A percentile compares a stretch with the other conserved stretches of the same genome.
These are phyloP conservation scores for Sherardia arvensis DNA, from an alignment of 257 asterid species.

Conservation along the genomic window DNA sequence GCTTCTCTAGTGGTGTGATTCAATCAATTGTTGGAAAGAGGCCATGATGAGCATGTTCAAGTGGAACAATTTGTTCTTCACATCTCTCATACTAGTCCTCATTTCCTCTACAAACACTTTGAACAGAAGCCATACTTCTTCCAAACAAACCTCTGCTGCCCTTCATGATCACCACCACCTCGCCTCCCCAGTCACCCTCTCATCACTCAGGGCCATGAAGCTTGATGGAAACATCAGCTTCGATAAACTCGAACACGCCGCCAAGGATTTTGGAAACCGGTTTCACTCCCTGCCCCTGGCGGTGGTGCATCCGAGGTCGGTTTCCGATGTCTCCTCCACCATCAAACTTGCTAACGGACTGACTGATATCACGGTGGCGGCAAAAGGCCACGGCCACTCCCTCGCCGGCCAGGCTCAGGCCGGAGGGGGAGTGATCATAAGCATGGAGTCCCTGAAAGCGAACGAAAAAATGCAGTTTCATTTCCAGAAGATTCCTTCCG, in stretches of 20 bases:
- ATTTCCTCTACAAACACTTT: slow-evolving; percentile 36
- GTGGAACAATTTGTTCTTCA: slow-evolving; percentile 29
- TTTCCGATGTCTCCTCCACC: slow-evolving; percentile 52
- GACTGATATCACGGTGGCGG: slow-evolving; percentile 64
- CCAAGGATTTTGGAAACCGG: slow-evolving; percentile 71
- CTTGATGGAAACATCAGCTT: slow-evolving; percentile 55
- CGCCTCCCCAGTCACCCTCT: slow-evolving; percentile 16
- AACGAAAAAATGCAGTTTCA: slow-evolving; percentile 36
- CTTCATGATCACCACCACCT: slow-evolving; percentile 24
- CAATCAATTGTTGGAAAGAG: background rate
- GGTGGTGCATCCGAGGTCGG: slow-evolving; percentile 62
- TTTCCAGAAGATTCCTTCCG: slow-evolving; percentile 34
- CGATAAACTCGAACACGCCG: slow-evolving; percentile 34
- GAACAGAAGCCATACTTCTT: slow-evolving; percentile 28
- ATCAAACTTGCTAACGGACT: slow-evolving; percentile 37
- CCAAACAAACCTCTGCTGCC: slow-evolving; percentile 24
- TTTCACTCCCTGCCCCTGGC: slow-evolving; percentile 51
- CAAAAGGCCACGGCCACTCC: slow-evolving; percentile 88
- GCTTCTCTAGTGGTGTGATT: background rate
- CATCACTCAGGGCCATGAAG: slow-evolving; percentile 29
- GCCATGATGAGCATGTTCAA: slow-evolving; percentile 9
- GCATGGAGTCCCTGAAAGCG: slow-evolving; percentile 52
- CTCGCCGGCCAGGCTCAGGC: slow-evolving; percentile 85
- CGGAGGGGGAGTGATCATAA: slow-evolving; percentile 47
- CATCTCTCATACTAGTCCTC: slow-evolving; percentile 31